Percentiles rank a stretch among this genome's conserved stretches.
These are phyloP conservation scores for Blastocystis hominis DNA, from an alignment of 352 stramenopile species.

Conservation along the genomic window DNA sequence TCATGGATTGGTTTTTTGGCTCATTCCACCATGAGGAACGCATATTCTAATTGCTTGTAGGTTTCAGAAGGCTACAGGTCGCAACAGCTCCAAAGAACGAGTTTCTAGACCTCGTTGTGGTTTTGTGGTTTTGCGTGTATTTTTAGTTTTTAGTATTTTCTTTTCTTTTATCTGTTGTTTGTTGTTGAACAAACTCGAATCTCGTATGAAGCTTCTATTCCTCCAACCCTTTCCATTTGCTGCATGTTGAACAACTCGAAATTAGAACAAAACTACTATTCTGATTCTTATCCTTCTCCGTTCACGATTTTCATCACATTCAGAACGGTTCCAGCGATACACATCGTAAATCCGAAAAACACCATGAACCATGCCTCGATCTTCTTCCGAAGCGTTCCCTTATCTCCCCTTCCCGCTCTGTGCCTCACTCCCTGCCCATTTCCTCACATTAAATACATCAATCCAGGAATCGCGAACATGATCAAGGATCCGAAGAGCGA, in stretches of 20 bases:
- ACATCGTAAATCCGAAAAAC: slow-evolving; percentile 42
- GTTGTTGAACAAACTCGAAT: too few species aligned
- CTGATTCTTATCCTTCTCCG: not conserved
- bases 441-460: slow-evolving; percentile 45
- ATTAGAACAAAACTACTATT: not conserved
- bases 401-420: not conserved
- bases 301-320: slow-evolving; percentile 5
- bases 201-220: too few species aligned
- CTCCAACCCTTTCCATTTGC: too few species aligned
- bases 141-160: too few species aligned
- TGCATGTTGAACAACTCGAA: not conserved
- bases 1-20: not conserved
- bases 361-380: slow-evolving; percentile 50
- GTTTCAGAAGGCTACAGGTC: not conserved
- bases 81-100: too few species aligned
- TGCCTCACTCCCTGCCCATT: not conserved
- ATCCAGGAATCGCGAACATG: slow-evolving; percentile 54
- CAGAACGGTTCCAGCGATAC: slow-evolving; percentile 7
- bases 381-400: slow-evolving; percentile 42
- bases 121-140: too few species aligned
- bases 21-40: not conserved
- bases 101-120: too few species aligned
- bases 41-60: not conserved
- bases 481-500: slow-evolving; percentile 55
- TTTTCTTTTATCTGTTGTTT: too few species aligned